phyloP scores from a whole-genome alignment of 2,329 filamentous ascomycete genomes.

The Stagonosporopsis chrysanthemi region DNA sequence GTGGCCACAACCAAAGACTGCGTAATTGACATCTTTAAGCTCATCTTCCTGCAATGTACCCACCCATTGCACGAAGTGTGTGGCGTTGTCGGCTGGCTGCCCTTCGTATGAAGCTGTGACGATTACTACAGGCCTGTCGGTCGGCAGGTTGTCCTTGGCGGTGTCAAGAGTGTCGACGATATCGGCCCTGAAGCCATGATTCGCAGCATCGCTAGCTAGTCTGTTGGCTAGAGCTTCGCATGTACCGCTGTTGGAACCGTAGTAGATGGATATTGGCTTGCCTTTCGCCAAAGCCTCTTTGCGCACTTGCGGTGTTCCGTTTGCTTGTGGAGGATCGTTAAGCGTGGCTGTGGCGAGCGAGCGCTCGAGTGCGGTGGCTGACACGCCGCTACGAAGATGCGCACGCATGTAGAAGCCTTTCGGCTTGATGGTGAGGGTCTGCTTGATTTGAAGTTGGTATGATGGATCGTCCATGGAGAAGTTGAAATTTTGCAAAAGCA shows the following conservation, averaged over 20 bases:
- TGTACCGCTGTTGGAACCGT: conserved; percentile 53
- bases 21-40: conserved; percentile 47
- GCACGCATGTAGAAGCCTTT: conserved; percentile 51
- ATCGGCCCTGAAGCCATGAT: conserved; percentile 48
- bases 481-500: conserved; percentile 57
- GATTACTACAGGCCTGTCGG: conserved; percentile 49
- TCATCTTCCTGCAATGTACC: conserved; percentile 36
- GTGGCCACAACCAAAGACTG: conserved; percentile 54
- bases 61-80: conserved; percentile 53
- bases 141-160: conserved; percentile 44
- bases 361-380: conserved; percentile 43
- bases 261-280: conserved; percentile 48
- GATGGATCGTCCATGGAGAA: conserved; percentile 53
- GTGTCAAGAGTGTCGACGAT: conserved; percentile 48
- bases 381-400: conserved; percentile 41
- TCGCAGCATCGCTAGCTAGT: conserved; percentile 45
- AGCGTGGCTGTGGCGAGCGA: conserved; percentile 34
- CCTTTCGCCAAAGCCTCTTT: conserved; percentile 30
- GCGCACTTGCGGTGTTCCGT: conserved; percentile 12
- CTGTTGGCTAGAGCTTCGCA: conserved; percentile 53
- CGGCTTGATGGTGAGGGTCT: conserved; percentile 57
- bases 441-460: conserved; percentile 55
- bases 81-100: conserved; percentile 53
- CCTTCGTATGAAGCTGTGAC: conserved; percentile 55
- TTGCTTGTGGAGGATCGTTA: conserved; percentile 22